Percentiles rank a stretch among this genome's conserved stretches.
These are phyloP conservation scores for Dunaliella primolecta DNA, from an alignment of 139 green algal species.

Conservation along the genomic window DNA sequence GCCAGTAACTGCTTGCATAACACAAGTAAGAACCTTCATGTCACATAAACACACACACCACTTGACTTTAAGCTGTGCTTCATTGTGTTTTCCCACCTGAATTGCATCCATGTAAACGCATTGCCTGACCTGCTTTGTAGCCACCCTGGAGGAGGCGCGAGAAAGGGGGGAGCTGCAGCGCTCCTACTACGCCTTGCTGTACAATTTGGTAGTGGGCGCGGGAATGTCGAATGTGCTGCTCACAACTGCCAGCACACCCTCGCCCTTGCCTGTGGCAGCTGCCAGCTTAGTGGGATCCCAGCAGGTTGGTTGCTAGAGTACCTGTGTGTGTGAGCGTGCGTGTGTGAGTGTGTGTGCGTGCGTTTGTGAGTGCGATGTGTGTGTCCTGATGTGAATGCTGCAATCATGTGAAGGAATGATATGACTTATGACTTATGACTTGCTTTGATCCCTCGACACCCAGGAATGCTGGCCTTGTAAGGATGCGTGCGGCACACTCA, in stretches of 20 bases:
- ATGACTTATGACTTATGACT: no score
- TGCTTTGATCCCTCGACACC: no score
- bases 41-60: not conserved
- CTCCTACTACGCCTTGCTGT: conserved; percentile 69
- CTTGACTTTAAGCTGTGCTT: no score
- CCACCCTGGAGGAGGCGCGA: conserved; percentile 64
- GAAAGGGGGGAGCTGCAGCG: conserved; percentile 75
- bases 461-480: not conserved
- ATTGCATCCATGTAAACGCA: no score
- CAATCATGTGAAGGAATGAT: no score
- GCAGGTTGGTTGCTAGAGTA: not conserved
- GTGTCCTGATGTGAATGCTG: no score
- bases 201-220: conserved; percentile 34
- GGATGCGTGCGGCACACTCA: not conserved
- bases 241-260: conserved; percentile 11
- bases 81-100: no score
- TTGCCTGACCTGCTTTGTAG: no score
- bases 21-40: no score
- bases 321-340: not conserved
- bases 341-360: no score
- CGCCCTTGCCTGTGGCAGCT: not conserved
- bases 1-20: no score
- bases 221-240: conserved; percentile 32
- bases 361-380: no score
- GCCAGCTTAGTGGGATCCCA: not conserved